Evolutionary conservation across 139 green algal genomes (phyloP).

Genomic region (Spirogloea muscicola): DNA sequence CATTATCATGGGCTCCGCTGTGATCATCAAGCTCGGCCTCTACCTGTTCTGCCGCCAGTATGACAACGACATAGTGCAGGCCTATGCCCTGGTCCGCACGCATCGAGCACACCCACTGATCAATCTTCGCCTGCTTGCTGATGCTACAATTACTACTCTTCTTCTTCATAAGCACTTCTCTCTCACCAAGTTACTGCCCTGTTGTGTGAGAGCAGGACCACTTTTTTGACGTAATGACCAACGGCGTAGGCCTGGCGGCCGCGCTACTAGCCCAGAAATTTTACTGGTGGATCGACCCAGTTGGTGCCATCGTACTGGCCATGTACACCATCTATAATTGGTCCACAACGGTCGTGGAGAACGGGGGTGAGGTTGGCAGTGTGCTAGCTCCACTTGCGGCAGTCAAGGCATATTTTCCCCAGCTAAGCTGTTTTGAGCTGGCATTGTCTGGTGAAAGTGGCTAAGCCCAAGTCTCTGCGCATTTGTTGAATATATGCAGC

Average conservation of each 20-base stretch:
- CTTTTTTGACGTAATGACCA: constrained; percentile 61
- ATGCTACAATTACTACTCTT: neutral
- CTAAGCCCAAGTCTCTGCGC: no score
- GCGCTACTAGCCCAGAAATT: constrained; percentile 45
- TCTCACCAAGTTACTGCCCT: no score
- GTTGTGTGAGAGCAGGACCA: constrained; percentile 51
- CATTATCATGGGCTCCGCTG: constrained; percentile 41
- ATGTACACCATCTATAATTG: constrained; percentile 55
- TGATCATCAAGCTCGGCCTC: constrained; percentile 53
- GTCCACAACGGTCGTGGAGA: constrained; percentile 47
- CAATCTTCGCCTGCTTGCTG: neutral
- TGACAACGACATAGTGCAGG: constrained; percentile 48
- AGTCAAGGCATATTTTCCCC: no score
- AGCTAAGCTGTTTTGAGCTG: no score
- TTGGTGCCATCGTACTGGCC: constrained; percentile 52
- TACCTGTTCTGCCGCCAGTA: constrained; percentile 43
- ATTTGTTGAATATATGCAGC: no score
- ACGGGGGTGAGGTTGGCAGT: constrained; percentile 28
- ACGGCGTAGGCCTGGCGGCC: constrained; percentile 46
- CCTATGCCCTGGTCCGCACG: constrained; percentile 44
- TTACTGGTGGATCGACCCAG: constrained; percentile 50
- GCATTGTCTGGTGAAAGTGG: no score
- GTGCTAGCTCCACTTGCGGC: neutral
- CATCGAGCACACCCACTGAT: neutral
- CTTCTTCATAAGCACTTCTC: neutral